Conservation (phyloP, 2,329 filamentous ascomycete genomes). For the Chaetoscypha palmicola region DNA sequence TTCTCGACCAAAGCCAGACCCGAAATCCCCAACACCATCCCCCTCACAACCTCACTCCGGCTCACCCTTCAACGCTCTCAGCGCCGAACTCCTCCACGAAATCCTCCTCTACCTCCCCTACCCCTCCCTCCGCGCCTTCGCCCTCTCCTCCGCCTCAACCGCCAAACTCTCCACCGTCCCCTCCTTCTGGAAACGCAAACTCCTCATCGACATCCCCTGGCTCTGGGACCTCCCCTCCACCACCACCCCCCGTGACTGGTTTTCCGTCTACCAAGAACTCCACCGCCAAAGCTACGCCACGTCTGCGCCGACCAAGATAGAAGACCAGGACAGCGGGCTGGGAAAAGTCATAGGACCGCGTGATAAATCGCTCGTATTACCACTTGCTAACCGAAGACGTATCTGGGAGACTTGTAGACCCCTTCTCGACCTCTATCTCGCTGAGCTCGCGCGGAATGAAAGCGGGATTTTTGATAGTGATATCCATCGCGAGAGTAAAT, state of each 20-base stretch:
- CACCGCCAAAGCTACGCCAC: conserved; percentile 12
- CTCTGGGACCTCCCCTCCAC: conserved; percentile 12
- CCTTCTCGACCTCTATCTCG: not conserved
- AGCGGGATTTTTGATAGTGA: not conserved
- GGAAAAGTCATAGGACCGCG: no score
- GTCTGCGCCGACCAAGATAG: conserved; percentile 2
- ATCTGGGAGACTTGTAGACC: not conserved
- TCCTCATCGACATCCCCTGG: conserved; percentile 13
- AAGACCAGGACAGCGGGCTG: no score
- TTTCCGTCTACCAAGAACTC: conserved; percentile 10
- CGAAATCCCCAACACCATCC: not conserved
- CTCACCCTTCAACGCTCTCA: conserved; percentile 6
- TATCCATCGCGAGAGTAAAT: not conserved
- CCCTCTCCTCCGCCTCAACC: conserved; percentile 7
- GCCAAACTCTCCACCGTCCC: conserved; percentile 4
- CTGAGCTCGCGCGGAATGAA: not conserved
- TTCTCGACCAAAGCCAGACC: not conserved
- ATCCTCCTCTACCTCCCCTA: conserved; percentile 14
- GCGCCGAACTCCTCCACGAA: conserved; percentile 10
- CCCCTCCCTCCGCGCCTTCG: conserved; percentile 5
- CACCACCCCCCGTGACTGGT: conserved; percentile 10
- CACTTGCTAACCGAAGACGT: not conserved
- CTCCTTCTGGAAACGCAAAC: conserved; percentile 15
- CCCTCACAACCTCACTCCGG: not conserved
- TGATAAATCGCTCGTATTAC: not conserved